phyloP scores from a whole-genome alignment of 2,329 filamentous ascomycete genomes.

The Pseudopithomyces maydicus region DNA sequence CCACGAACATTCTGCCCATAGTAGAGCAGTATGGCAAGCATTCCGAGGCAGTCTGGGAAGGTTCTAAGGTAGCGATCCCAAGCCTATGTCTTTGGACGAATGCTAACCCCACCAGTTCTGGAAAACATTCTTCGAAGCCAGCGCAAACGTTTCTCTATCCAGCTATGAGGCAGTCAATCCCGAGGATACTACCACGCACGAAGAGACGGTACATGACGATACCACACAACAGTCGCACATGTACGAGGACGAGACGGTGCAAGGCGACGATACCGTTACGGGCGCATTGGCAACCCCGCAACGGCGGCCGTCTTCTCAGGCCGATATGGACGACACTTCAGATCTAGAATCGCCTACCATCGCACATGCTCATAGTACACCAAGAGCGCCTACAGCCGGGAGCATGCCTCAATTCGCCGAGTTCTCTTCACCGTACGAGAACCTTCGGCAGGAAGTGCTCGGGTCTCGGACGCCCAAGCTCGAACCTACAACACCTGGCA shows the following conservation, averaged over 20 bases:
- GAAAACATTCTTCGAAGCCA: conserved; percentile 99
- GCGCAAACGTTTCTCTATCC: conserved; percentile 93
- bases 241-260: conserved; percentile 52
- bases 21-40: conserved; percentile 96
- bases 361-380: conserved; percentile 65
- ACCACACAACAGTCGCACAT: conserved; percentile 40
- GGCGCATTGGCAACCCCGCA: conserved; percentile 52
- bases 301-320: conserved; percentile 39
- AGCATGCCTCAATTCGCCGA: conserved; percentile 60
- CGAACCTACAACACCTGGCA: conserved; percentile 45
- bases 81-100: not conserved
- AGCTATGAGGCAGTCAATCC: conserved; percentile 82
- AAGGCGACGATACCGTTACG: conserved; percentile 31
- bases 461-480: conserved; percentile 31
- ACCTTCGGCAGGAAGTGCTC: conserved; percentile 69
- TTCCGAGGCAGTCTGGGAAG: conserved; percentile 93
- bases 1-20: conserved; percentile 86
- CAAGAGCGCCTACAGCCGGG: conserved; percentile 42
- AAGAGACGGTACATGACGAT: conserved; percentile 57
- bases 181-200: conserved; percentile 61
- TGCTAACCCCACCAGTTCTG: conserved; percentile 70
- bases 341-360: conserved; percentile 65
- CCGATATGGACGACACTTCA: conserved; percentile 62
- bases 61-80: conserved; percentile 72
- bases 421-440: conserved; percentile 78